phyloP scores from a whole-genome alignment of 495 filamentous ascomycete species.

The Aspergillus cavernicola region DNA sequence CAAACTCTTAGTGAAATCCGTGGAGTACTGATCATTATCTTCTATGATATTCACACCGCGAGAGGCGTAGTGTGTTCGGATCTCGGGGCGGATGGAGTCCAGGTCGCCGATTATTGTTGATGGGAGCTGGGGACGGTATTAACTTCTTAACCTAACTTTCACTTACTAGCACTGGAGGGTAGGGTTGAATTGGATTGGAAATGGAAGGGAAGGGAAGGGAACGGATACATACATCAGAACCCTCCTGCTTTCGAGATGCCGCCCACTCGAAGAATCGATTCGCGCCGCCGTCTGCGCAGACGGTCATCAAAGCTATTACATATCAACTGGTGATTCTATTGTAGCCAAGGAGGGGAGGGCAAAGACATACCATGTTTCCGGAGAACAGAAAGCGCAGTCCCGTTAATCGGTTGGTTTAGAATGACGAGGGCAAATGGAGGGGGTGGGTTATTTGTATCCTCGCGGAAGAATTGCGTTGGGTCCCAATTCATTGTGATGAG shows the following conservation, averaged over 20 bases:
- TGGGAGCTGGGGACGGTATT: slow-evolving; percentile 43
- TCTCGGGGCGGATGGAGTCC: slow-evolving; percentile 66
- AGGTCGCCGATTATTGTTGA: slow-evolving; percentile 79
- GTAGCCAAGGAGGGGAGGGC: not conserved
- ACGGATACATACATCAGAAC: slow-evolving; percentile 36
- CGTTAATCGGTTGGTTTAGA: slow-evolving; percentile 67
- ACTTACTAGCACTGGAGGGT: too few species aligned
- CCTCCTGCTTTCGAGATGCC: slow-evolving; percentile 28
- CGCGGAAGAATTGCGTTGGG: slow-evolving; percentile 48
- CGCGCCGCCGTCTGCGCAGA: slow-evolving; percentile 90
- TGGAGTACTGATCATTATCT: slow-evolving; percentile 76
- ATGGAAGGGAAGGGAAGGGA: too few species aligned
- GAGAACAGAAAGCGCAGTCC: slow-evolving; percentile 44
- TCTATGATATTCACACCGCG: slow-evolving; percentile 53
- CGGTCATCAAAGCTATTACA: slow-evolving; percentile 52
- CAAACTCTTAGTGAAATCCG: slow-evolving; percentile 76
- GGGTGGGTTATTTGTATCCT: slow-evolving; percentile 17
- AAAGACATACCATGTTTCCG: slow-evolving; percentile 54
- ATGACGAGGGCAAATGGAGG: slow-evolving; percentile 58
- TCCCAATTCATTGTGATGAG: slow-evolving; percentile 42
- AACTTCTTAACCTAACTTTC: not conserved
- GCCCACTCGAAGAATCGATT: slow-evolving; percentile 67
- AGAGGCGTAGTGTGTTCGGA: slow-evolving; percentile 56
- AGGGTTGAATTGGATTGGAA: too few species aligned
- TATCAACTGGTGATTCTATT: too few species aligned